Conservation (phyloP, 139 green algal species). For the Marvania coccoides region DNA sequence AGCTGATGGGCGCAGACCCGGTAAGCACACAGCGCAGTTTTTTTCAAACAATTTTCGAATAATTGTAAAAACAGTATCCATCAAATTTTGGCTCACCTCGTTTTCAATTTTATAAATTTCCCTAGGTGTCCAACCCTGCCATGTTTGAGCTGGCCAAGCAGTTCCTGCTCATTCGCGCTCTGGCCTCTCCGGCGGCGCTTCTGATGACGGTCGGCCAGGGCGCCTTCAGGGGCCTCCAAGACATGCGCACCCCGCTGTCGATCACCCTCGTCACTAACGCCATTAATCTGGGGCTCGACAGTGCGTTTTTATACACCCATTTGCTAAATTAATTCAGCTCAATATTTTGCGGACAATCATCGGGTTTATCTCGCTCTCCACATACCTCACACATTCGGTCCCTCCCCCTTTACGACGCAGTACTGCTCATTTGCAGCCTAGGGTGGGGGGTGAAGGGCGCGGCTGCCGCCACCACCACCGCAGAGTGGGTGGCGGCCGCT, state of each 20-base stretch:
- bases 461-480: conserved; percentile 33
- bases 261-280: conserved; percentile 53
- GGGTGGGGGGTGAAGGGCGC: conserved; percentile 45
- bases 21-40: too few species aligned
- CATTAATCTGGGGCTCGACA: conserved; percentile 56
- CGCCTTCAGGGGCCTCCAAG: conserved; percentile 53
- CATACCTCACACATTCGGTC: too few species aligned
- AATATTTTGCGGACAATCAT: conserved; percentile 4
- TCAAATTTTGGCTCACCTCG: too few species aligned
- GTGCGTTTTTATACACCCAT: too few species aligned
- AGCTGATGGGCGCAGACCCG: conserved; percentile 45
- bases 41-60: too few species aligned
- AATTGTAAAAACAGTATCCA: too few species aligned
- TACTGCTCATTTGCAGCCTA: conserved; percentile 27
- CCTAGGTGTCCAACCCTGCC: conserved; percentile 3
- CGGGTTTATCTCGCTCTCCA: conserved; percentile 11
- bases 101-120: too few species aligned
- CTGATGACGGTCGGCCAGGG: conserved; percentile 56
- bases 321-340: too few species aligned
- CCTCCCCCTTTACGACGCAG: too few species aligned
- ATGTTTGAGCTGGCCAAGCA: conserved; percentile 31
- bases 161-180: conserved; percentile 39
- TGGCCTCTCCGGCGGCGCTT: conserved; percentile 54
- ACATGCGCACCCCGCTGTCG: conserved; percentile 63
- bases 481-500: conserved; percentile 45